Conservation (phyloP, 1,139 yeast species). For the Debaryomyces sp. region DNA sequence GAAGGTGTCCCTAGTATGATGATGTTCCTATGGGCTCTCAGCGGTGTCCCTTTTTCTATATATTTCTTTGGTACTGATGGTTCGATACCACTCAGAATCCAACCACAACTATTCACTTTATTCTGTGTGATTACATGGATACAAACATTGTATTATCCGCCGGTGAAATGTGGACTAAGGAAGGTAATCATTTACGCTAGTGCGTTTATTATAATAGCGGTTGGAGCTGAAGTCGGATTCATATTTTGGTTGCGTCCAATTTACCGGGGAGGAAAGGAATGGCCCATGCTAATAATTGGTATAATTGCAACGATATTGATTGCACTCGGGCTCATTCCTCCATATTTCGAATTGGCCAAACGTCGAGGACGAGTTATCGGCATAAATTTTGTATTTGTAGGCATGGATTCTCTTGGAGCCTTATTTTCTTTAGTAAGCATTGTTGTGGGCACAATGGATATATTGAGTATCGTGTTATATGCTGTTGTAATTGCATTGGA, state of each 20-base stretch:
- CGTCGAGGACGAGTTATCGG: conserved; percentile 86
- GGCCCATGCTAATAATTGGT: conserved; percentile 85
- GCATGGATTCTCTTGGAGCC: conserved; percentile 84
- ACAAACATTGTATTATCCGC: conserved; percentile 84
- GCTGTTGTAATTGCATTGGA: conserved; percentile 73
- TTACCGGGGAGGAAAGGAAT: conserved; percentile 58
- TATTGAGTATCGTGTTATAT: conserved; percentile 78
- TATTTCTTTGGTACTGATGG: conserved; percentile 76
- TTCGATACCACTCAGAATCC: conserved; percentile 76
- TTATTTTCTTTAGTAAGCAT: conserved; percentile 70
- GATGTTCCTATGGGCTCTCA: conserved; percentile 83
- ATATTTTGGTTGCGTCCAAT: conserved; percentile 71
- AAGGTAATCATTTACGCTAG: conserved; percentile 41
- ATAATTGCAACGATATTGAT: conserved; percentile 74
- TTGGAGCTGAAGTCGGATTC: conserved; percentile 70
- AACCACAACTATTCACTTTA: conserved; percentile 81
- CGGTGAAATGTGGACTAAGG: conserved; percentile 42
- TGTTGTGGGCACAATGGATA: conserved; percentile 62
- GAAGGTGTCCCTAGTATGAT: conserved; percentile 83
- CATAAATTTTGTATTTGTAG: conserved; percentile 77
- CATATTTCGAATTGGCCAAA: conserved; percentile 81
- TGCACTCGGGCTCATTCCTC: conserved; percentile 82
- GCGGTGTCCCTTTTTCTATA: conserved; percentile 82
- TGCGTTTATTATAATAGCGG: conserved; percentile 45
- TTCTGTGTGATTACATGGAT: conserved; percentile 71